Conservation (phyloP, 441 rosid genomes). For the Brassica hybrid region DNA sequence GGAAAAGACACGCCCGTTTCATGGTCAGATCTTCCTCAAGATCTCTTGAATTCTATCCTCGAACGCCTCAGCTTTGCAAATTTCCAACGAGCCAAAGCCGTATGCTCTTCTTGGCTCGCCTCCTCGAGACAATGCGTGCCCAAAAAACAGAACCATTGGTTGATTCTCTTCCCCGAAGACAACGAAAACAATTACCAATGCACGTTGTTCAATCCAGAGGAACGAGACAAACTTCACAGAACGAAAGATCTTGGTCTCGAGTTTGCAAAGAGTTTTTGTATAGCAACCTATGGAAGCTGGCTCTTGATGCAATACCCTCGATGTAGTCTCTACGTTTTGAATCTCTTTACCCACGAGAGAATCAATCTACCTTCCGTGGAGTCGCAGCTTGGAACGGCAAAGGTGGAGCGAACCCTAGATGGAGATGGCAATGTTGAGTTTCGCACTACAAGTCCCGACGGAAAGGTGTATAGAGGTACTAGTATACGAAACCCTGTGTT, state of each 20-base stretch:
- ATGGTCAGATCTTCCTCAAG: not conserved
- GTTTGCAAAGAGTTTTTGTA: not conserved
- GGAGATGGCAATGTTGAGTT: not conserved
- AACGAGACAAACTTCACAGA: not conserved
- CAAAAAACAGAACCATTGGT: not conserved
- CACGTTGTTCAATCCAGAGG: constrained; percentile 9
- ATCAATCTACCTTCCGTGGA: constrained; percentile 15
- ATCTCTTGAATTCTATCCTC: not conserved
- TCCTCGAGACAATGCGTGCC: not conserved
- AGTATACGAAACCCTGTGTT: not conserved
- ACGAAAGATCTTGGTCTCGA: not conserved
- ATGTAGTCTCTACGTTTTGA: constrained; percentile 4
- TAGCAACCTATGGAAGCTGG: constrained; percentile 11
- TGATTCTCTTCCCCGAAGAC: not conserved
- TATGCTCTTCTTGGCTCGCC: not conserved
- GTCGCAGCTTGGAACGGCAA: not conserved
- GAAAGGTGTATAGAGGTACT: not conserved
- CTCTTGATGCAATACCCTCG: not conserved
- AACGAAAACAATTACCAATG: not conserved
- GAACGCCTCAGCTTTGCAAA: not conserved
- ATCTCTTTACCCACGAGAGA: not conserved
- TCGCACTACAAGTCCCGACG: not conserved
- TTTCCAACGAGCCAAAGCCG: not conserved
- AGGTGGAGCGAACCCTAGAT: not conserved
- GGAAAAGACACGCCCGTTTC: not conserved